Evolutionary conservation across 1,284 basidiomycete species (phyloP).

Genomic region (Stereum hirsutum): DNA sequence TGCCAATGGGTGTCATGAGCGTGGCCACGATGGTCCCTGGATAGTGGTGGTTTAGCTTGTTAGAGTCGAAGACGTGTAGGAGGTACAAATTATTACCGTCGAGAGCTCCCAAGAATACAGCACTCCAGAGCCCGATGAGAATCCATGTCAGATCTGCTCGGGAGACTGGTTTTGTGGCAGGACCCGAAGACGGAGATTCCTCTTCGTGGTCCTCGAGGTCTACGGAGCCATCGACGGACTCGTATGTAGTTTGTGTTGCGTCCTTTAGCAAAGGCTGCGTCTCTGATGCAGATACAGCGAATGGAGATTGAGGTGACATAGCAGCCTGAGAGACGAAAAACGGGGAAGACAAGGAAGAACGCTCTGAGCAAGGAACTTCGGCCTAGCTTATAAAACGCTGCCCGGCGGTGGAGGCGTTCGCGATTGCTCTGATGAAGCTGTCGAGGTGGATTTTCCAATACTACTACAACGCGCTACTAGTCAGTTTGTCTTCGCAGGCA

Average conservation of each 20-base stretch:
- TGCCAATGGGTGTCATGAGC: conserved; percentile 70
- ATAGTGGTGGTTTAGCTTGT: conserved; percentile 12
- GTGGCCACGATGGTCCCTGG: conserved; percentile 73
- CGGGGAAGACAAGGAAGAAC: background rate
- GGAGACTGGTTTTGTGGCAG: conserved; percentile 34
- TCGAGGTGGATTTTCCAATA: too few relatives aligned
- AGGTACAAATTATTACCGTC: conserved; percentile 41
- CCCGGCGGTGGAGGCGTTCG: background rate
- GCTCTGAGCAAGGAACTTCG: background rate
- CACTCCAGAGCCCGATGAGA: conserved; percentile 67
- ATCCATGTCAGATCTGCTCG: conserved; percentile 54
- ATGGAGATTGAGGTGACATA: conserved; percentile 5
- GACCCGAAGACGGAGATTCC: too few relatives aligned
- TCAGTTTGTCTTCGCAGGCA: too few relatives aligned
- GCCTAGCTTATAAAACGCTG: background rate
- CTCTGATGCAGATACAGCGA: too few relatives aligned
- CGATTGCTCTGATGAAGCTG: too few relatives aligned
- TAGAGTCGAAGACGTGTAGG: conserved; percentile 7
- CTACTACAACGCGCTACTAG: too few relatives aligned
- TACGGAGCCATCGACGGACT: background rate
- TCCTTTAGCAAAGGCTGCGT: conserved; percentile 17
- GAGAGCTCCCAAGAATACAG: conserved; percentile 73
- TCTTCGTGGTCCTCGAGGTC: conserved; percentile 1
- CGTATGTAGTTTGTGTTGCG: conserved; percentile 11
- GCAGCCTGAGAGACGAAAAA: background rate